Evolutionary conservation across 176 grass and related monocot genomes (phyloP).

Genomic region (bread wheat (Triticum aestivum)): DNA sequence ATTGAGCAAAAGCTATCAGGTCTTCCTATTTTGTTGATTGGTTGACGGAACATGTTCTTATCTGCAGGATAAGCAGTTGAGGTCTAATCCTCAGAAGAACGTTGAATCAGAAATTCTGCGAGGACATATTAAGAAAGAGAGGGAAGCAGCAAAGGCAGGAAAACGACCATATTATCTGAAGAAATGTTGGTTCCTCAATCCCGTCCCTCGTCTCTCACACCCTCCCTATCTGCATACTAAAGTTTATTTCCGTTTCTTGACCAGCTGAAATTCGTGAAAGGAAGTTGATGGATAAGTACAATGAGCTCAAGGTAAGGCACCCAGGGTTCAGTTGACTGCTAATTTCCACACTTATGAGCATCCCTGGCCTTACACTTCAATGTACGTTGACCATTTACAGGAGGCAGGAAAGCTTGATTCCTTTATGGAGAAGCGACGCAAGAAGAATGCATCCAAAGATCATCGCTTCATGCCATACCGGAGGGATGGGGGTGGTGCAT

Average conservation of each 20-base stretch:
- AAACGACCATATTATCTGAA: constrained; percentile 92
- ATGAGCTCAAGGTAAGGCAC: constrained; percentile 80
- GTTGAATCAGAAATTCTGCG: constrained; percentile 73
- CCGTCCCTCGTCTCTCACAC: background rate
- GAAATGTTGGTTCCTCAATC: constrained; percentile 55
- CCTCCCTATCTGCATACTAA: constrained; percentile 5
- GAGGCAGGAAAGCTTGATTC: constrained; percentile 77
- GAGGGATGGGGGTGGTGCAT: constrained; percentile 39
- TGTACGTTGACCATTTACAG: constrained; percentile 30
- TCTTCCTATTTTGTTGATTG: background rate
- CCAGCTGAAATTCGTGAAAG: constrained; percentile 86
- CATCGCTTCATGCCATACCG: constrained; percentile 91
- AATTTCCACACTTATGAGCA: background rate
- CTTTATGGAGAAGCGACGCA: constrained; percentile 78
- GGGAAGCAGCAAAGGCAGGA: constrained; percentile 70
- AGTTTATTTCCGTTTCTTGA: constrained; percentile 35
- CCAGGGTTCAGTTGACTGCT: background rate
- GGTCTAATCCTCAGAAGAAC: constrained; percentile 57
- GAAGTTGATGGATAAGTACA: constrained; percentile 83
- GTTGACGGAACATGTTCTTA: background rate
- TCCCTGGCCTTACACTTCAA: background rate
- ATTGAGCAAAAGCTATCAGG: background rate
- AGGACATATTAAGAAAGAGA: constrained; percentile 87
- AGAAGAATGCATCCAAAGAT: constrained; percentile 94
- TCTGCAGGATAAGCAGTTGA: constrained; percentile 88